phyloP scores from a whole-genome alignment of 2,329 filamentous ascomycete genomes.

The Fusarium liriodendri region DNA sequence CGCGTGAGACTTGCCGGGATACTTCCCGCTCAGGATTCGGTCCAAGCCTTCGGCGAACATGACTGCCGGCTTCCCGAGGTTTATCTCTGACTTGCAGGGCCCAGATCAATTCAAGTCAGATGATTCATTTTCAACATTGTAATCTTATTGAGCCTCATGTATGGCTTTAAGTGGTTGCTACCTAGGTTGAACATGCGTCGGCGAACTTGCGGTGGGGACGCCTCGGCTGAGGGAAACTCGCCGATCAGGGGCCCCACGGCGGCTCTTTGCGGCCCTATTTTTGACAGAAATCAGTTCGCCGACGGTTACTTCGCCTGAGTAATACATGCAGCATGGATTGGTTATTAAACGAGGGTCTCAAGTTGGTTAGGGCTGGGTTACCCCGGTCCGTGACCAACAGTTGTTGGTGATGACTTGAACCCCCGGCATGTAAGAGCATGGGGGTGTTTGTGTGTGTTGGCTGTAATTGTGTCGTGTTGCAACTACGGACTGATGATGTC shows the following conservation, averaged over 20 bases:
- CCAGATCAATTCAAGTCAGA: neutral
- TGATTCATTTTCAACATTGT: neutral
- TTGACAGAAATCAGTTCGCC: neutral
- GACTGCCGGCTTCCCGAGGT: slow-evolving; percentile 10
- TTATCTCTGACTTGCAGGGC: neutral
- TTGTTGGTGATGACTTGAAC: neutral
- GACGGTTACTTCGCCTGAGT: neutral
- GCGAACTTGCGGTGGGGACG: neutral
- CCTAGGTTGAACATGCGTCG: neutral
- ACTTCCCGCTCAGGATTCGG: slow-evolving; percentile 69
- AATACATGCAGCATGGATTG: neutral
- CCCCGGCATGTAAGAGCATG: neutral
- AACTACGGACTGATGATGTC: neutral
- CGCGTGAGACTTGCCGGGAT: slow-evolving; percentile 66
- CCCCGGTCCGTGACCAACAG: neutral
- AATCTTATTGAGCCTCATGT: neutral
- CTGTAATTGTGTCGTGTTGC: neutral
- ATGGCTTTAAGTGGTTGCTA: neutral
- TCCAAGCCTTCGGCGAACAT: slow-evolving; percentile 56
- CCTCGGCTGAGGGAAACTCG: neutral
- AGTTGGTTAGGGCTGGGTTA: neutral
- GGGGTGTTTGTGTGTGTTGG: neutral
- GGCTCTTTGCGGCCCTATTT: neutral
- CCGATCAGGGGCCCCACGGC: neutral
- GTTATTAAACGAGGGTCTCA: neutral